phyloP scores from a whole-genome alignment of 1,284 basidiomycete species.

The Erythrobasidium hasegawianum region DNA sequence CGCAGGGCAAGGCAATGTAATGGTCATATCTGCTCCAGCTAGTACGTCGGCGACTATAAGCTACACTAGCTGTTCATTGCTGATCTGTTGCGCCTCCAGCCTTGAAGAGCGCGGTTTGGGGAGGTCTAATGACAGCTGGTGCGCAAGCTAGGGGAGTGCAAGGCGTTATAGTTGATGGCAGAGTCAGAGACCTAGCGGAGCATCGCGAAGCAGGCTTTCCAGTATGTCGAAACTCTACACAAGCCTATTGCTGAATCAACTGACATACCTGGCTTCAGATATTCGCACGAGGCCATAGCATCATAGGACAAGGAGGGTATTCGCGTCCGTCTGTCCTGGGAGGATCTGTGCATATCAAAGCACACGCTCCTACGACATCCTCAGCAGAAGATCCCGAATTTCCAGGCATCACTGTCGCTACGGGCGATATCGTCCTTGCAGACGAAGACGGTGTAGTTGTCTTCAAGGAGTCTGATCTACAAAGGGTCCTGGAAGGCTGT shows the following conservation, averaged over 20 bases:
- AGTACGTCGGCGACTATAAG: slow-evolving; percentile 56
- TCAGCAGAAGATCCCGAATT: slow-evolving; percentile 42
- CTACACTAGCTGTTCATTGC: no score
- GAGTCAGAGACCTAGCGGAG: slow-evolving; percentile 76
- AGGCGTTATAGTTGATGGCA: slow-evolving; percentile 72
- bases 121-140: slow-evolving; percentile 83
- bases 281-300: slow-evolving; percentile 74
- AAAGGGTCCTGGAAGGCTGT: slow-evolving; percentile 62
- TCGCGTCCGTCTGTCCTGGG: slow-evolving; percentile 77
- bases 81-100: no score
- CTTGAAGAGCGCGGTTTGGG: slow-evolving; percentile 80
- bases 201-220: slow-evolving; percentile 66
- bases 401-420: slow-evolving; percentile 60
- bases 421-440: slow-evolving; percentile 78
- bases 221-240: slow-evolving; percentile 43
- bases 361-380: slow-evolving; percentile 45
- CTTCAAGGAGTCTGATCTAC: slow-evolving; percentile 60
- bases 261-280: slow-evolving; percentile 48
- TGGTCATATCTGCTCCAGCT: slow-evolving; percentile 73
- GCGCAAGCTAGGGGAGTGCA: slow-evolving; percentile 64
- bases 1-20: slow-evolving; percentile 62
- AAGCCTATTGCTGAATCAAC: not conserved
- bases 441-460: slow-evolving; percentile 89
- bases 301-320: slow-evolving; percentile 81
- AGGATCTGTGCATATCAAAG: slow-evolving; percentile 64